Evolutionary conservation across 805 yeast species (phyloP).

Genomic region (Grigorovia yakushimaensis): DNA sequence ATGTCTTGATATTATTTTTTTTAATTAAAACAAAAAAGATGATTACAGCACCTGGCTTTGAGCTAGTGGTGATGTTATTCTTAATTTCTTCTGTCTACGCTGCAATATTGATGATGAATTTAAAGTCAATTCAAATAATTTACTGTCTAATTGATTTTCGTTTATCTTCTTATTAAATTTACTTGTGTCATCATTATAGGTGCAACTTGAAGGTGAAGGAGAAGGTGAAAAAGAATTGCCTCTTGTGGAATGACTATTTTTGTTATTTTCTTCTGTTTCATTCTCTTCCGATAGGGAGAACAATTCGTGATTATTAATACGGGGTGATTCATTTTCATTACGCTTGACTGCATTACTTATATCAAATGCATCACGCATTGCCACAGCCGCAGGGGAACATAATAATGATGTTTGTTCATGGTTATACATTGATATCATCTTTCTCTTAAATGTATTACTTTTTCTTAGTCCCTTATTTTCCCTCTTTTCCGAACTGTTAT

Average conservation of each 20-base stretch:
- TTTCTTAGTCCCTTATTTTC: slow-evolving; percentile 6
- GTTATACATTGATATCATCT: slow-evolving; percentile 6
- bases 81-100: slow-evolving; percentile 28
- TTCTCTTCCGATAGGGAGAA: slow-evolving; percentile 6
- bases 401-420: slow-evolving; percentile 21
- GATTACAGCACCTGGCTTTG: neutral
- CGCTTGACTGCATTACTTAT: slow-evolving; percentile 80
- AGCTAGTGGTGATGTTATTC: slow-evolving; percentile 2
- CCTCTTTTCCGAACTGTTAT: neutral
- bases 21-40: too few relatives aligned
- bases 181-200: slow-evolving; percentile 5
- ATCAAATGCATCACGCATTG: slow-evolving; percentile 79
- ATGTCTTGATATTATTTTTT: neutral
- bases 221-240: neutral
- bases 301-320: neutral
- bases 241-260: slow-evolving; percentile 16
- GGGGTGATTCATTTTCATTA: slow-evolving; percentile 47
- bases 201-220: neutral
- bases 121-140: slow-evolving; percentile 29
- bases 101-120: slow-evolving; percentile 33
- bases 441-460: slow-evolving; percentile 12
- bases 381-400: slow-evolving; percentile 68
- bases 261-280: slow-evolving; percentile 6
- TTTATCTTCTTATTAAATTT: slow-evolving; percentile 5
- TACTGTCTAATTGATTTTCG: slow-evolving; percentile 11